Conservation (phyloP, 257 asterid genomes). For the Scutellaria minor region DNA sequence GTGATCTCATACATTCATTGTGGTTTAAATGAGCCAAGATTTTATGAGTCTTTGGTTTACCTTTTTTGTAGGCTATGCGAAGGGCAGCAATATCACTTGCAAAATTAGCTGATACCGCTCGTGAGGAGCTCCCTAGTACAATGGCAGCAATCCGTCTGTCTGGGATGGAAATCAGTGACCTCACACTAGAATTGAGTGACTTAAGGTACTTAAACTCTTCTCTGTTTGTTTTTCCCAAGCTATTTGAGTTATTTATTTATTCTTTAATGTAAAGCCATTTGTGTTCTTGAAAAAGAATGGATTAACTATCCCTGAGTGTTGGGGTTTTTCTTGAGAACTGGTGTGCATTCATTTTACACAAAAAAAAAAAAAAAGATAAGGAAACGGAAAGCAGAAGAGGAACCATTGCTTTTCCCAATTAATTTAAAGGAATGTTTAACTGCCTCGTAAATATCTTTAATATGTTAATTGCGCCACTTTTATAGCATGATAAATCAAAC, state of each 20-base stretch:
- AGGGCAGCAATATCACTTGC: constrained; percentile 83
- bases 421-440: background rate
- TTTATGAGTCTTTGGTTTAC: constrained; percentile 22
- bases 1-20: background rate
- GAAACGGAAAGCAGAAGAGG: background rate
- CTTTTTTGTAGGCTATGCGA: constrained; percentile 74
- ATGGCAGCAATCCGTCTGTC: constrained; percentile 89
- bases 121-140: constrained; percentile 89
- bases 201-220: constrained; percentile 57
- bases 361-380: constrained; percentile 9
- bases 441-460: background rate
- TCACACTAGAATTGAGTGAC: constrained; percentile 82
- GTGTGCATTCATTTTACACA: constrained; percentile 3
- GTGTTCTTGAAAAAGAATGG: constrained; percentile 15
- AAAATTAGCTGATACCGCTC: constrained; percentile 82
- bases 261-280: background rate
- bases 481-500: background rate
- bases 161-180: constrained; percentile 93
- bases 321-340: constrained; percentile 7
- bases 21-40: constrained; percentile 10
- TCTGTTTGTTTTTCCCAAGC: constrained; percentile 1
- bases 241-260: background rate
- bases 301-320: constrained; percentile 12
- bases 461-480: no score
- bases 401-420: background rate